Evolutionary conservation across 2,329 filamentous ascomycete genomes (phyloP).

Genomic region (Phyllosticta citrichinensis): DNA sequence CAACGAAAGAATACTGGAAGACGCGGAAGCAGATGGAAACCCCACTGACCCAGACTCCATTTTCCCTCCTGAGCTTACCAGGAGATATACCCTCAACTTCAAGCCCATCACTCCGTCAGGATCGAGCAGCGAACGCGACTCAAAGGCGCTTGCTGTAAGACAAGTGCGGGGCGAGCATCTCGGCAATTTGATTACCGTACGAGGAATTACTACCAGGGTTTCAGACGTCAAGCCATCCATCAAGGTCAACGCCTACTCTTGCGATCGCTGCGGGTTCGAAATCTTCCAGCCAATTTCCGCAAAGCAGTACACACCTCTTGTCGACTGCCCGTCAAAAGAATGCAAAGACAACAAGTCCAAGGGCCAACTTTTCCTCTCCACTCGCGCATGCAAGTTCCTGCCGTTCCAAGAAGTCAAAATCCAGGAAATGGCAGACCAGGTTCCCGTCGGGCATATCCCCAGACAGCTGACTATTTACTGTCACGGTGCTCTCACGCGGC

Average conservation of each 20-base stretch:
- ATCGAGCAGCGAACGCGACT: constrained; percentile 48
- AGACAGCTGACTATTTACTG: constrained; percentile 83
- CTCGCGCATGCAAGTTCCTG: constrained; percentile 91
- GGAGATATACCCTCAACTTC: constrained; percentile 92
- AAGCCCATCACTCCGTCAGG: constrained; percentile 72
- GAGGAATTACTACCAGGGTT: constrained; percentile 88
- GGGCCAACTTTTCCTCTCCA: constrained; percentile 86
- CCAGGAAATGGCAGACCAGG: constrained; percentile 98
- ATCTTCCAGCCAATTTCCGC: constrained; percentile 93
- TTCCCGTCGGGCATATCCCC: constrained; percentile 95
- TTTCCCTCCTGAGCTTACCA: constrained; percentile 85
- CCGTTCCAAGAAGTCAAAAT: constrained; percentile 98
- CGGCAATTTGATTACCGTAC: constrained; percentile 84
- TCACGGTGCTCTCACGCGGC: constrained; percentile 74
- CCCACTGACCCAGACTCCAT: constrained; percentile 59
- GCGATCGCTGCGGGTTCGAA: constrained; percentile 90
- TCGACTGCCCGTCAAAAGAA: constrained; percentile 79
- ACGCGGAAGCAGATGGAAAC: constrained; percentile 30
- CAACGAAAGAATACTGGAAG: constrained; percentile 60
- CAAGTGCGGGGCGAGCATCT: constrained; percentile 89
- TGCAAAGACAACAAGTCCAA: constrained; percentile 86
- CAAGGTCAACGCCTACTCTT: constrained; percentile 97
- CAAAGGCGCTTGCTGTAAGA: constrained; percentile 73
- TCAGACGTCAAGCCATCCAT: constrained; percentile 97
- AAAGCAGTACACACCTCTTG: constrained; percentile 81